phyloP scores from a whole-genome alignment of 2,329 filamentous ascomycete species.

The Xylaria sp. region DNA sequence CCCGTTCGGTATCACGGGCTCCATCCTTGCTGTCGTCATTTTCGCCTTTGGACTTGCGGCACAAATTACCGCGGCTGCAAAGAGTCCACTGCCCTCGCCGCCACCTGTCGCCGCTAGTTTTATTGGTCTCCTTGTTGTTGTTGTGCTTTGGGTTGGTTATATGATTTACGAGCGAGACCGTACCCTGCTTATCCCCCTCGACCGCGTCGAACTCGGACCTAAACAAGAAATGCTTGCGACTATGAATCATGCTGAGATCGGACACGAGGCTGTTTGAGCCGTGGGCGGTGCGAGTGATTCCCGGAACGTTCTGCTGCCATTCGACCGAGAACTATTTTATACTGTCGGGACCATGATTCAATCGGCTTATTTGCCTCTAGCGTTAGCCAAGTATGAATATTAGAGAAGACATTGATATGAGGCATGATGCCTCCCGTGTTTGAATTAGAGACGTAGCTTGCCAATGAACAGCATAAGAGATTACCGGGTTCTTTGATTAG shows the following conservation, averaged over 20 bases:
- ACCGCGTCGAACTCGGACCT: slow-evolving; percentile 43
- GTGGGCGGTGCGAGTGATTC: not conserved
- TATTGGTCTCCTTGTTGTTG: slow-evolving; percentile 46
- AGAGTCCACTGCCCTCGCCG: slow-evolving; percentile 37
- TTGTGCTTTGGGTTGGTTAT: slow-evolving; percentile 45
- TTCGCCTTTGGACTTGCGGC: slow-evolving; percentile 48
- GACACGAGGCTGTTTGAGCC: not conserved
- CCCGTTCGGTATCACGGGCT: slow-evolving; percentile 47
- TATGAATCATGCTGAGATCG: not conserved
- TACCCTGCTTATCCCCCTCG: slow-evolving; percentile 42
- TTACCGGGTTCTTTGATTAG: not conserved
- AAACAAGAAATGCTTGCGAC: not conserved
- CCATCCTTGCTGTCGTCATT: slow-evolving; percentile 47
- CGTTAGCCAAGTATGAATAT: not conserved
- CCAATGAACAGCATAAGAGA: not conserved
- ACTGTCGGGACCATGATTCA: not conserved
- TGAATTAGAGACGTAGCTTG: not conserved
- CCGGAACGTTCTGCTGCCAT: not conserved
- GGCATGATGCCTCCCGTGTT: not conserved
- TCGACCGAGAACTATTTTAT: not conserved
- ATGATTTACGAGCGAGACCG: slow-evolving; percentile 33
- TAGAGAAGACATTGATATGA: not conserved
- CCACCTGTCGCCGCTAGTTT: slow-evolving; percentile 46
- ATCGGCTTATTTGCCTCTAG: not conserved
- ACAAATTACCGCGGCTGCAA: slow-evolving; percentile 47